Evolutionary conservation across 169 alveolate species (phyloP), one percentile per base, ranked within the genome.

Genomic region (Eimeria maxima): DNA sequence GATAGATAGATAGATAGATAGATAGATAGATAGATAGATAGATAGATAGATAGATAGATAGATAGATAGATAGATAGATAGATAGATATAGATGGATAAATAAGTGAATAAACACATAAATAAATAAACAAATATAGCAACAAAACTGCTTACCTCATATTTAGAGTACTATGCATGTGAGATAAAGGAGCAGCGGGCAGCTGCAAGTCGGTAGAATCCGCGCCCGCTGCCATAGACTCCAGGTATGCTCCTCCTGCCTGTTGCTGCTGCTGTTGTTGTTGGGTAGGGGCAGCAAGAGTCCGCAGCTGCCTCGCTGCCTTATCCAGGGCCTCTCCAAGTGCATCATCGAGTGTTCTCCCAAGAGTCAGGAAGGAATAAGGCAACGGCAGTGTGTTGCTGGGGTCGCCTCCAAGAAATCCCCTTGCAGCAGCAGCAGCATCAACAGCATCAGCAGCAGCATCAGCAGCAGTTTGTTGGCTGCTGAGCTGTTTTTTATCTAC

Each of bases 281-380:
- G 29, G 55, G 29, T 18, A 5, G 47, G 57, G 20, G 86, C 86
- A 44, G 86, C 14, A 44, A 74, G 86, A 45, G 50, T 38, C 60
- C 57, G 86, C 60, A 74, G 86, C 38, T 10, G 88, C 45, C 95
- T 18, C 47, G 87, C 95, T n/a, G 86, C 38, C 76, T 93, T 93
- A 57, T 93, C 96, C 24, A 93, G 87, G 76, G 88, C 81, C 90
- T 93, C 96, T 29, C 96, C 96, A 1, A 93, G 45, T 1, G 93
- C 73, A 84, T 93, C 96, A 65, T 93, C 96, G 24, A 80, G 92
- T 24, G 96, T 80, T 24, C 38, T 3, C 16, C 96, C 96, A 42
- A 93, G 88, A 11, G 87, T 81, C 8, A 44, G 38, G 11, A 74
- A 38, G 60, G 55, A 44, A 44, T 29, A 44, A 20, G 86, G 86